Conservation (phyloP, 2,329 filamentous ascomycete genomes). For the Alternaria solani region DNA sequence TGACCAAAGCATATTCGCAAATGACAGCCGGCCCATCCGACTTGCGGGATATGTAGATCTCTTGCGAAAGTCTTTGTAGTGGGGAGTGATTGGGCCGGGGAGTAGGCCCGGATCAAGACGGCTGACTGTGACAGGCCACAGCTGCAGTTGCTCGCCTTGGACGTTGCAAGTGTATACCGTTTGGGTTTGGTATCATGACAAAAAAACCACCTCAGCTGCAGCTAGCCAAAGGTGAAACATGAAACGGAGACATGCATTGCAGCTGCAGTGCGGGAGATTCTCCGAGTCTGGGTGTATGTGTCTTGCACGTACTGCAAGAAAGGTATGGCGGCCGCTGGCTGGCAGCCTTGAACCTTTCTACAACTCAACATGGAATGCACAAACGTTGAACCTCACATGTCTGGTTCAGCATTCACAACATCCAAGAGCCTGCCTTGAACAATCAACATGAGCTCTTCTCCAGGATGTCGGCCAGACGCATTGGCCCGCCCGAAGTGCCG, state of each 20-base stretch:
- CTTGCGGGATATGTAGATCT: slow-evolving; percentile 3
- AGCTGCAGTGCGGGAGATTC: neutral
- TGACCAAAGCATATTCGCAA: neutral
- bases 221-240: slow-evolving; percentile 5
- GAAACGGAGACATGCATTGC: slow-evolving; percentile 3
- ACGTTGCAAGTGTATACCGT: slow-evolving; percentile 1
- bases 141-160: slow-evolving; percentile 11
- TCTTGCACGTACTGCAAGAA: neutral
- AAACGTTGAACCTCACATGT: neutral
- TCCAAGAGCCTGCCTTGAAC: neutral
- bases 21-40: neutral
- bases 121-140: slow-evolving; percentile 7
- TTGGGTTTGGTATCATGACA: slow-evolving; percentile 6
- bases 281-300: neutral
- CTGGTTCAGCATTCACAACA: neutral
- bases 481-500: neutral
- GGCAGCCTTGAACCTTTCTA: neutral
- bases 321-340: neutral
- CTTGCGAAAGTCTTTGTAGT: neutral
- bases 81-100: slow-evolving; percentile 3
- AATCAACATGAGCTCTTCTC: neutral
- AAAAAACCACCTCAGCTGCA: neutral
- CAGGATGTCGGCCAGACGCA: neutral
- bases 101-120: neutral
- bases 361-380: neutral